Conservation (phyloP, 768 basidiomycete genomes). For the Amanita jacksonii region DNA sequence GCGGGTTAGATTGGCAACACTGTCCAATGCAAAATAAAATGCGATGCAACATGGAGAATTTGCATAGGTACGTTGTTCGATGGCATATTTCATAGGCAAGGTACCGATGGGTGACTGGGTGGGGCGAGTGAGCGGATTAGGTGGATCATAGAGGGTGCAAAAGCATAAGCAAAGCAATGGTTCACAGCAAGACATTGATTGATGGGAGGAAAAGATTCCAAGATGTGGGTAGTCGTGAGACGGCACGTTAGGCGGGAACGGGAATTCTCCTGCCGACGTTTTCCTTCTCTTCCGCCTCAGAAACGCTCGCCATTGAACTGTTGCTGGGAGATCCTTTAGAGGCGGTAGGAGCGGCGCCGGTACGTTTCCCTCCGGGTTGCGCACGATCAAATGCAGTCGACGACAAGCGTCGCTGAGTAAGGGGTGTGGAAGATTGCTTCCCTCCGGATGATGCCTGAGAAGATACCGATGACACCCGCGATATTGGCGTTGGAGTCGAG, state of each 20-base stretch:
- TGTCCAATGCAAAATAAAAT: conserved; percentile 1
- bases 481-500: conserved; percentile 19
- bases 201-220: not conserved
- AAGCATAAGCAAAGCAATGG: not conserved
- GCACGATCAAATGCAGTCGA: conserved; percentile 15
- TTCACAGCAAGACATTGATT: not conserved
- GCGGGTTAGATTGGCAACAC: conserved; percentile 3
- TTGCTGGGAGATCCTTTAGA: conserved; percentile 23
- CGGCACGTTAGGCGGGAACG: conserved; percentile 15
- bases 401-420: conserved; percentile 25
- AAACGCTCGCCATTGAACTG: conserved; percentile 19
- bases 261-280: conserved; percentile 33
- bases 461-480: conserved; percentile 25
- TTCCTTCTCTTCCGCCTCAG: conserved; percentile 50
- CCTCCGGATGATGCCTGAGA: conserved; percentile 31
- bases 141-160: not conserved
- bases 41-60: not conserved
- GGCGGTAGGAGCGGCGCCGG: conserved; percentile 21
- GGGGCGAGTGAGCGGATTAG: not conserved
- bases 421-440: conserved; percentile 20
- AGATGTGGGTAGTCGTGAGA: not conserved
- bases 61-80: not conserved
- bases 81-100: not conserved
- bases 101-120: not conserved
- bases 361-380: conserved; percentile 23